Base-by-base conservation (phyloP, 2,329 filamentous ascomycete genomes). In the Penicillium fuscoglaucum region DNA sequence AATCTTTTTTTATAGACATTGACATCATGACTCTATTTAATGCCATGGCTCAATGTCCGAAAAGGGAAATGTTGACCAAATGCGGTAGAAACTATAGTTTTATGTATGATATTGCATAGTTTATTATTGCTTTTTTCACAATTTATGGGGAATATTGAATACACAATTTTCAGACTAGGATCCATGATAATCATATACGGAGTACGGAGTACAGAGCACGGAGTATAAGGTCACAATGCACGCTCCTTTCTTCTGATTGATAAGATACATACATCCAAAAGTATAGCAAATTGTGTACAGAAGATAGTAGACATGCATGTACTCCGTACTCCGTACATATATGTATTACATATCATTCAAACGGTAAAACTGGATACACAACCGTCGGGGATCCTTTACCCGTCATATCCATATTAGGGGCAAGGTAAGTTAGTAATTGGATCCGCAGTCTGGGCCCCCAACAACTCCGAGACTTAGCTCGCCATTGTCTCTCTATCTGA, bases 21-120 rank as follows among this genome's bases (percentile, higher is more conserved):
- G 65, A 67, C 65, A 67, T 67, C 65, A 67, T 62, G 62, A 65
- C 48, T 61, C 53, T 26, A 17, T 47, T 13, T 21, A 44, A 55
- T 40, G 8, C n/a, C 13, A 13, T 45, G 6, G 29, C 31, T 50
- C 33, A n/a, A 28, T 21, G 12, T 29, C 55, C 41, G 28, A 28
- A 53, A 52, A 33, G 33, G 49, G 49, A 47, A 52, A 57, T 39
- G 12, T 15, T 19, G 21, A 17, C 47, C 33, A 35, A 35, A 41
- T 33, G 19, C 17, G 24, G 48, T 29, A 24, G 26, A 29, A 19
- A 47, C 9, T n/a, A 45, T 12, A 44, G 24, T 21, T 40, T 6
- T 39, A 6, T 40, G n/a, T 26, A 26, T 43, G 13, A 43, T 17
- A 17, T 44, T 26, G 41, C 21, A 44, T 44, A 17, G 41, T 44